Evolutionary conservation across 805 yeast genomes (phyloP).

Genomic region (Torulaspora gathmanii): DNA sequence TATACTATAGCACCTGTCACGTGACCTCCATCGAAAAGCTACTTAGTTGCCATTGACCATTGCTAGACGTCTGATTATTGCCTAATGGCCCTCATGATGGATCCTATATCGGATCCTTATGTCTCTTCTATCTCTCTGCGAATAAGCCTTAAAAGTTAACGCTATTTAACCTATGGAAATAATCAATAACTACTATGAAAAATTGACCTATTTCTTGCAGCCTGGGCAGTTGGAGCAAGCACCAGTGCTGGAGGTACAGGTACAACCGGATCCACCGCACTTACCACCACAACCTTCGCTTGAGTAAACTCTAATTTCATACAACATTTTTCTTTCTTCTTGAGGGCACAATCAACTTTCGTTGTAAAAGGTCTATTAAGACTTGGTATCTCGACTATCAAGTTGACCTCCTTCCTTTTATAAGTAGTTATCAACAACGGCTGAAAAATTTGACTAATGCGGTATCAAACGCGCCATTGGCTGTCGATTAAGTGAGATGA

Average conservation of each 20-base stretch:
- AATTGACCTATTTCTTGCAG: conserved; percentile 10
- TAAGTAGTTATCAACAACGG: conserved; percentile 1
- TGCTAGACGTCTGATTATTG: not conserved
- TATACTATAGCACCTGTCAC: not conserved
- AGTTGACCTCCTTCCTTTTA: not conserved
- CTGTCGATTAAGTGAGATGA: not conserved
- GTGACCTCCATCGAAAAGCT: not conserved
- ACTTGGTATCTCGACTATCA: not conserved
- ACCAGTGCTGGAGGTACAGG: conserved; percentile 13
- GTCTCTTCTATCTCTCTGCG: no score
- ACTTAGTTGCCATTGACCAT: not conserved
- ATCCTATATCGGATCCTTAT: no score
- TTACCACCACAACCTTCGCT: conserved; percentile 13
- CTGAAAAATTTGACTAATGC: conserved; percentile 1
- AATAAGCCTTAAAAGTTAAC: no score
- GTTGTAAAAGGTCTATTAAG: not conserved
- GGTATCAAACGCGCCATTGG: conserved; percentile 1
- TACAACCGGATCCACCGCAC: conserved; percentile 16
- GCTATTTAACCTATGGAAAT: not conserved
- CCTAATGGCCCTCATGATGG: not conserved
- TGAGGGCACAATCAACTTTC: not conserved
- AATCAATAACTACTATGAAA: not conserved
- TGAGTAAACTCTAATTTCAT: conserved; percentile 11
- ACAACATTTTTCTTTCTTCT: conserved; percentile 5
- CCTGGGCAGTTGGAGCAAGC: conserved; percentile 14